Percentiles rank a stretch among this genome's conserved stretches.
Conservation (phyloP, 306 rosid species). For the Comarum palustre region DNA sequence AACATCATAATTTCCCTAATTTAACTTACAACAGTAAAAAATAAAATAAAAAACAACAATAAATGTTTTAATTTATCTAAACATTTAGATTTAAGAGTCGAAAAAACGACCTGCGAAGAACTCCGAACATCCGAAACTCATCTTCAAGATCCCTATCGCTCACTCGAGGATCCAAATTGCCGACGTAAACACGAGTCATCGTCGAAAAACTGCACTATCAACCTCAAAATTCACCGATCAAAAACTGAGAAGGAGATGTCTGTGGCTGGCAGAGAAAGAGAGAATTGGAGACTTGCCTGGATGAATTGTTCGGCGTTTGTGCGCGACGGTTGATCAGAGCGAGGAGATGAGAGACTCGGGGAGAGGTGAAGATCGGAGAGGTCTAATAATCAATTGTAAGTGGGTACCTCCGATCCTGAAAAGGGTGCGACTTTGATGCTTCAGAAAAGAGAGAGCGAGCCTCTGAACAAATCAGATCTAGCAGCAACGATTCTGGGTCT, state of each 20-base stretch:
- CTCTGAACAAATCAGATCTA: too few species aligned
- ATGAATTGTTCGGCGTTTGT: not conserved
- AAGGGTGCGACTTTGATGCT: too few species aligned
- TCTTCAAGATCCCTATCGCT: conserved; percentile 90
- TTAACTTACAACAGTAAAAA: too few species aligned
- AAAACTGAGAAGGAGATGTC: not conserved
- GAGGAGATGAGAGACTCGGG: not conserved
- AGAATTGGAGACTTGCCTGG: not conserved
- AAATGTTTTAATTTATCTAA: too few species aligned
- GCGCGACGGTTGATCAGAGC: not conserved
- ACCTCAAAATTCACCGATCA: conserved; percentile 10
- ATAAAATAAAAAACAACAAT: too few species aligned
- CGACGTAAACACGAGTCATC: conserved; percentile 85
- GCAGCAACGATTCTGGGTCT: too few species aligned
- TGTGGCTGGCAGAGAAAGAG: not conserved
- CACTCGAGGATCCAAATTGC: conserved; percentile 88
- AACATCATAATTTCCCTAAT: not conserved
- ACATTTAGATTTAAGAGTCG: too few species aligned
- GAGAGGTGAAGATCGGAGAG: too few species aligned
- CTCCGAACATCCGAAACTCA: conserved; percentile 82
- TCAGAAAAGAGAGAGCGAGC: too few species aligned
- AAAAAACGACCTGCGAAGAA: conserved; percentile 63
- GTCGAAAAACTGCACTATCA: conserved; percentile 5
- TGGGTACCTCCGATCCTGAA: too few species aligned
- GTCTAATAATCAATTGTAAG: too few species aligned